Base-by-base conservation (phyloP, 345 rosid genomes). In the Psidium guajava region DNA sequence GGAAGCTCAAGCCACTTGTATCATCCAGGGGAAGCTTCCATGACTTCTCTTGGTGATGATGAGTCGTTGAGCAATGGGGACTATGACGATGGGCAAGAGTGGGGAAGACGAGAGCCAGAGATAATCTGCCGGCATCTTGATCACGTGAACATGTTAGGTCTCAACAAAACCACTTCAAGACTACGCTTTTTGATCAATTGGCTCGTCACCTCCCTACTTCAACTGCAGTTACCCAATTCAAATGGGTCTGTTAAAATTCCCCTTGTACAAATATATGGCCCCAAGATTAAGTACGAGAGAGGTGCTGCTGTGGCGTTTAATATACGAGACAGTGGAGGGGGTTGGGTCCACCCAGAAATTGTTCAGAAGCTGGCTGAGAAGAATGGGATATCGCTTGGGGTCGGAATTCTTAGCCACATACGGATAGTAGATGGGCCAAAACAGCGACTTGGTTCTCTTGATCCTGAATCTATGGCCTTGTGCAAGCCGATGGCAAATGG, bases 161-260 rank as follows among this genome's bases (percentile, higher is more conserved):
- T 96, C 82, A 96, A 95, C 85, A 96, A 89, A 91, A 95, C 96
- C 52, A 92, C 97, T 15, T 91, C 90, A 21, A 91, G 98, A 84
- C 91, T 93, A 32, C 92, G 98, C 42, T 96, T 90, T 89, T 91
- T 96, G 58, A 90, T 93, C 42, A 96, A 96, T 86, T 96, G 98
- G 98, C 96, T 96, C 32, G 98, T 94, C 80, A 93, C 95, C 54
- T 96, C 99, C 16, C 90, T 96, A 54, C 93, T 96, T 88, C 99
- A 95, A 82, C 94, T 96, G 54, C 91, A 90, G 86, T 81, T 92
- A n/a, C 91, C 91, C 21, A 85, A 86, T 82, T 83, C 95, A 20
- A 90, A 89, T 24, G 92, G 91, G 83, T 90, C 88, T 15, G 87
- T 40, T 28, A 90, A 88, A 87, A 54, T 54, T 84, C 89, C 91